Conservation (phyloP, 352 stramenopile genomes). For the Aphanomyces stellatus region DNA sequence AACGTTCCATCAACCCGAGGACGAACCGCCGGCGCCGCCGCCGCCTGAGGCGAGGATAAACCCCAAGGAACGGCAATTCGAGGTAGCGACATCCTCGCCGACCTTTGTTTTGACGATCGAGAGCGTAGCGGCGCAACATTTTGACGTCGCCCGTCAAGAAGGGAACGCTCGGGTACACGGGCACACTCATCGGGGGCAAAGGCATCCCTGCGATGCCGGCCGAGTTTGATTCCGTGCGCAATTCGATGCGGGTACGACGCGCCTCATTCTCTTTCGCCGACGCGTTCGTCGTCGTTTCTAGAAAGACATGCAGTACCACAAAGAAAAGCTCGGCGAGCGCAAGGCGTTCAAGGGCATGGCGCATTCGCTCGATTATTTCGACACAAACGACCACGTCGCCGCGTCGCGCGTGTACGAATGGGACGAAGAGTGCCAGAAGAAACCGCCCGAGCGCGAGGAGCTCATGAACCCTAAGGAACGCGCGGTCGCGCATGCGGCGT, state of each 20-base stretch:
- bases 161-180: slow-evolving; percentile 66
- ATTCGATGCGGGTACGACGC: not conserved
- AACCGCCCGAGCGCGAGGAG: slow-evolving; percentile 41
- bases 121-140: slow-evolving; percentile 45
- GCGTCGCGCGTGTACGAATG: slow-evolving; percentile 49
- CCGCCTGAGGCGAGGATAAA: slow-evolving; percentile 25
- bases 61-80: slow-evolving; percentile 51
- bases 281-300: slow-evolving; percentile 19
- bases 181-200: slow-evolving; percentile 53
- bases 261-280: not conserved
- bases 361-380: slow-evolving; percentile 56
- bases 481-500: slow-evolving; percentile 36
- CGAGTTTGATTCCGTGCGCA: slow-evolving; percentile 50
- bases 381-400: slow-evolving; percentile 61
- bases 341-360: slow-evolving; percentile 71
- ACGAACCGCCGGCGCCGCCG: slow-evolving; percentile 36
- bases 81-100: slow-evolving; percentile 19
- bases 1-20: slow-evolving; percentile 50
- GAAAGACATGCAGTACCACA: slow-evolving; percentile 36
- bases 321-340: slow-evolving; percentile 44
- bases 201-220: slow-evolving; percentile 35
- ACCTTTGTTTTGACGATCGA: not conserved
- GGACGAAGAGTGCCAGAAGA: slow-evolving; percentile 58
- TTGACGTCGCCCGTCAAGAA: slow-evolving; percentile 49
- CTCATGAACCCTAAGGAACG: slow-evolving; percentile 71